Percentiles rank a stretch among this genome's conserved stretches.
phyloP scores from a whole-genome alignment of 2,329 filamentous ascomycete genomes.

The Curvularia verruculosa region DNA sequence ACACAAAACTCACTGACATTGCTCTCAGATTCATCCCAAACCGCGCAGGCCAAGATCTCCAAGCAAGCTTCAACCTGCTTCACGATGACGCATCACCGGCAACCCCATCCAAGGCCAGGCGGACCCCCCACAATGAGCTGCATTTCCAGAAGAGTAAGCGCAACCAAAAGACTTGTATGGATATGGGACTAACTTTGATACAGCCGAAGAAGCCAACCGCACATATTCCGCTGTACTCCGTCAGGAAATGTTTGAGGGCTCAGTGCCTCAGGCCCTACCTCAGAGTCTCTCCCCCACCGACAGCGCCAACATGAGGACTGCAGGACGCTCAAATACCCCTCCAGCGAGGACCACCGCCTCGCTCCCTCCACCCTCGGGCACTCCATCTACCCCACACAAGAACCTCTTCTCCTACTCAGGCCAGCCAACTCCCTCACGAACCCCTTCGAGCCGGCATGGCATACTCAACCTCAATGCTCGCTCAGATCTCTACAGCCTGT shows the following conservation, averaged over 20 bases:
- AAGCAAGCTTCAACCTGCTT: constrained; percentile 88
- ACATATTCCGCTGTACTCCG: constrained; percentile 89
- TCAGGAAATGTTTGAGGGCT: constrained; percentile 88
- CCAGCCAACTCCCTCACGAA: constrained; percentile 88
- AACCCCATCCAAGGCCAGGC: constrained; percentile 83
- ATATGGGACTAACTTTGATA: constrained; percentile 19
- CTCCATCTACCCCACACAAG: constrained; percentile 94
- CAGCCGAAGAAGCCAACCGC: constrained; percentile 90
- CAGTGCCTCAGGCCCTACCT: constrained; percentile 80
- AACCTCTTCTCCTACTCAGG: constrained; percentile 91
- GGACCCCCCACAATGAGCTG: constrained; percentile 84
- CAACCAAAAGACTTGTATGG: constrained; percentile 8
- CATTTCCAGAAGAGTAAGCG: constrained; percentile 82
- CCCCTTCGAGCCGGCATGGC: constrained; percentile 84
- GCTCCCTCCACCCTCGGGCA: constrained; percentile 74
- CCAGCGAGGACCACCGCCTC: constrained; percentile 68
- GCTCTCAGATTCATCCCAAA: constrained; percentile 88
- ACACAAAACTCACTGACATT: constrained; percentile 1
- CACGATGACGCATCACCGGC: constrained; percentile 93
- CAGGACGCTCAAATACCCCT: constrained; percentile 79
- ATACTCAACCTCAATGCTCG: constrained; percentile 81
- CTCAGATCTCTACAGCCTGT: constrained; percentile 94
- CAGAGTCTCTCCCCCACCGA: constrained; percentile 60
- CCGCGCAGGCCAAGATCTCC: constrained; percentile 87
- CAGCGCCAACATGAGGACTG: constrained; percentile 64